Evolutionary conservation across 2,329 filamentous ascomycete genomes (phyloP), one percentile per base, ranked within the genome.

Genomic region (Epichloe sibirici): DNA sequence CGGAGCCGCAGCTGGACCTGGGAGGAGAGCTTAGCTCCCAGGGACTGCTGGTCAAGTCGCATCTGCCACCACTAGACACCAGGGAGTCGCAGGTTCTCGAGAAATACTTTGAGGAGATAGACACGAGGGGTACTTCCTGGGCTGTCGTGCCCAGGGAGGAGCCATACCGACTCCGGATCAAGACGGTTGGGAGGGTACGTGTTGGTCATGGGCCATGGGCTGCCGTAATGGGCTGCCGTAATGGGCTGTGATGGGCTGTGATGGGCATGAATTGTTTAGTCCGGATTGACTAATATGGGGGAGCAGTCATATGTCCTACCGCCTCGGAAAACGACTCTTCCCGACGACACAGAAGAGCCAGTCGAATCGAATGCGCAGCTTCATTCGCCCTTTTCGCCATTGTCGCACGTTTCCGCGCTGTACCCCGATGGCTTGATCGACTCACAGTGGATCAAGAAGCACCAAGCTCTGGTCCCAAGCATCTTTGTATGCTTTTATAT

Each of bases 381-480:
- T 4, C 91, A 97, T 67, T 97, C 93, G 12, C 88, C 90, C 1
- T 82, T 95, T 58, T 97, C 93, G 2, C 93, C 91, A 1, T 75
- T 97, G 34, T 93, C 87, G 40, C 90, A 90, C 3, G 78, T 78
- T 7, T 95, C 91, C 7, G 75, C 82, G 2, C 77, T 94, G 3
- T 97, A 93, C 64, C 90, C 91, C 7, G 93, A 97, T 69, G 93
- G 91, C 4, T 73, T 96, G 54, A 82, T 96, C 65, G 82, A 90
- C 55, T 77, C 84, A 21, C 70, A 80, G 55, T 98, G 91, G 91
- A 75, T 95, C 51, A 79, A 81, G 55, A 98, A 97, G 66, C 91
- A 97, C 65, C 90, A 95, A 63, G 75, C 86, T 49, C 74, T 89
- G 17, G 77, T 97, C 23, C 91, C 91, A 2, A 86, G 88, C 56